These are phyloP conservation scores for Cryomyces minteri DNA, from an alignment of 495 filamentous ascomycete species.

Conservation along the genomic window DNA sequence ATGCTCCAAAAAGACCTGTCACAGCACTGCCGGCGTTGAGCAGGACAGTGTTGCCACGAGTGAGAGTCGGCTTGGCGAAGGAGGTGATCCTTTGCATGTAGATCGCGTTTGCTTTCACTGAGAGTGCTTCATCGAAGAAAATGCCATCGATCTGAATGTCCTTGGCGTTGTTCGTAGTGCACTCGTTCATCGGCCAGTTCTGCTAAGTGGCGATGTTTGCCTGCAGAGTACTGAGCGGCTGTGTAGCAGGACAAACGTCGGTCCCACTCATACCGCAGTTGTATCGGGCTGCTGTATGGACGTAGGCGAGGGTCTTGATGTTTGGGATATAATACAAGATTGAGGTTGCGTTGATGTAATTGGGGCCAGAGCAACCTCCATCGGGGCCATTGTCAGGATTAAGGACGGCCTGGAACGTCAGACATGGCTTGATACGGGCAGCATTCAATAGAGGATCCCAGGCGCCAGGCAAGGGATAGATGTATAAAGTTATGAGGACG, in stretches of 20 bases:
- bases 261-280: conserved; percentile 25
- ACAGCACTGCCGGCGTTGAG: conserved; percentile 3
- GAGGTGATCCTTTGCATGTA: conserved; percentile 2
- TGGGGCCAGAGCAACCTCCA: conserved; percentile 25
- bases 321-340: conserved; percentile 29
- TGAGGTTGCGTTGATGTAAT: conserved; percentile 32
- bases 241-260: not conserved
- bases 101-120: no score
- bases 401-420: conserved; percentile 34
- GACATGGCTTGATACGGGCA: conserved; percentile 15
- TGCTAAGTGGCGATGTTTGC: conserved; percentile 27
- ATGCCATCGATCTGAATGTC: conserved; percentile 24
- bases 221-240: conserved; percentile 12
- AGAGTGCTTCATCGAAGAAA: conserved; percentile 29
- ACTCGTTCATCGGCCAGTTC: conserved; percentile 20
- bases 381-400: conserved; percentile 35
- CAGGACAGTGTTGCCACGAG: conserved; percentile 1
- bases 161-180: conserved; percentile 3
- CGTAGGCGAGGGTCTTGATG: conserved; percentile 35
- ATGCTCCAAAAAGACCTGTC: not conserved
- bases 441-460: conserved; percentile 15
- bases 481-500: conserved; percentile 31
- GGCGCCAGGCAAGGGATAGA: conserved; percentile 23
- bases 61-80: conserved; percentile 1
- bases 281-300: conserved; percentile 22